These are phyloP conservation scores for Diplotaxis tenuifolia DNA, from an alignment of 345 rosid genomes.

Conservation along the genomic window DNA sequence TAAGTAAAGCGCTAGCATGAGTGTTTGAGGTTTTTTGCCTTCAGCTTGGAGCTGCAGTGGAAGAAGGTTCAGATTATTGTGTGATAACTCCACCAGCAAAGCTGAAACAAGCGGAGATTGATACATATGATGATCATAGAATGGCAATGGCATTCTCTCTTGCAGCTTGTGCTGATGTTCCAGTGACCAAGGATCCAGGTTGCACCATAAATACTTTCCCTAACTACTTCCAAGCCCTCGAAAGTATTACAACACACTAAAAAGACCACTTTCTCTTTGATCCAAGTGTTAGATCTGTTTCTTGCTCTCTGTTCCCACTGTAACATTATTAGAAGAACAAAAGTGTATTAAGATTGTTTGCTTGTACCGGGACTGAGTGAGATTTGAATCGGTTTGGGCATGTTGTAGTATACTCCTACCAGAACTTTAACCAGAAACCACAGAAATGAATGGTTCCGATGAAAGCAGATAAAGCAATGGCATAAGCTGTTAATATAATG, in stretches of 20 bases:
- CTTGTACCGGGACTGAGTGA: conserved; percentile 2
- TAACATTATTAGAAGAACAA: conserved; percentile 9
- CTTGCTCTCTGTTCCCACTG: neutral
- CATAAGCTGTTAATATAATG: too few relatives aligned
- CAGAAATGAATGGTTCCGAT: too few relatives aligned
- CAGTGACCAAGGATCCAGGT: conserved; percentile 84
- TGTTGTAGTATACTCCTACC: neutral
- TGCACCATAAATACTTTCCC: conserved; percentile 96
- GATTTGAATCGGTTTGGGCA: conserved; percentile 10
- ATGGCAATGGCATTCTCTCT: conserved; percentile 99
- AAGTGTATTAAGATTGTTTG: conserved; percentile 2
- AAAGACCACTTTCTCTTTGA: neutral
- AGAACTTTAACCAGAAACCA: too few relatives aligned
- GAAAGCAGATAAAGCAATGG: too few relatives aligned
- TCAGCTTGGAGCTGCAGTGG: conserved; percentile 92
- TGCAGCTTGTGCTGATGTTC: conserved; percentile 93
- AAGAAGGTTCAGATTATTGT: conserved; percentile 93
- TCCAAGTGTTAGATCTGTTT: conserved; percentile 8
- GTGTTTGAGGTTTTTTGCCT: neutral
- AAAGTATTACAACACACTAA: conserved; percentile 58
- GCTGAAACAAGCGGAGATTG: conserved; percentile 67
- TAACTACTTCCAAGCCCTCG: conserved; percentile 82
- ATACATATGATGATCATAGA: conserved; percentile 93
- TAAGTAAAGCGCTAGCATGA: neutral
- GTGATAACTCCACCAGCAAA: conserved; percentile 92